Conservation (phyloP, 2,329 filamentous ascomycete species). For the Fusarium subtropicale region DNA sequence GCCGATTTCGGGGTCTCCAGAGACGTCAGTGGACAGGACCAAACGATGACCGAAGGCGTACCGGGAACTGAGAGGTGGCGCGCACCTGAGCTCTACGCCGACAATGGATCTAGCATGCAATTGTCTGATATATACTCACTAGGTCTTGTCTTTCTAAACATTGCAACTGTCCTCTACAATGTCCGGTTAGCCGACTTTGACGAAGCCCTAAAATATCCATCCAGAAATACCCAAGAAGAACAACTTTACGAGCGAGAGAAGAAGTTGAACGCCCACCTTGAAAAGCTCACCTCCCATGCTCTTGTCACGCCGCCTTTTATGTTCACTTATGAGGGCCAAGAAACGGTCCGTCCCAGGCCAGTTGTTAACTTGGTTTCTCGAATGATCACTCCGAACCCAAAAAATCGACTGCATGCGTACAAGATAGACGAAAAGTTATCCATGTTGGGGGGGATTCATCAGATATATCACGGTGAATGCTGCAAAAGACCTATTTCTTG, state of each 20-base stretch:
- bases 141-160: constrained; percentile 59
- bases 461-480: constrained; percentile 60
- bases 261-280: constrained; percentile 52
- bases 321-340: constrained; percentile 53
- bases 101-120: constrained; percentile 57
- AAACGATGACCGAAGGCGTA: constrained; percentile 57
- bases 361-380: constrained; percentile 53
- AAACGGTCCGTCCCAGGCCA: constrained; percentile 57
- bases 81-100: constrained; percentile 58
- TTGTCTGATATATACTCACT: constrained; percentile 62
- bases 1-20: constrained; percentile 63
- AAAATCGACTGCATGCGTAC: constrained; percentile 50
- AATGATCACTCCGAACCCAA: constrained; percentile 53
- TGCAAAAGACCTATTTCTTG: constrained; percentile 56
- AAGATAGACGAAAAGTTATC: constrained; percentile 57
- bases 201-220: constrained; percentile 50
- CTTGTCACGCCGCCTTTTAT: constrained; percentile 52
- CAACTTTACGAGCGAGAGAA: constrained; percentile 50
- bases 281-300: constrained; percentile 51
- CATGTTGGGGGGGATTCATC: constrained; percentile 60
- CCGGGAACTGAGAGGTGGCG: constrained; percentile 59
- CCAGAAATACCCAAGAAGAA: constrained; percentile 47
- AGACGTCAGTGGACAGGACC: constrained; percentile 59
- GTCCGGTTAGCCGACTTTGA: constrained; percentile 56
- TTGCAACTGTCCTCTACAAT: constrained; percentile 58